Base-by-base conservation (phyloP, 768 basidiomycete species). In the Lactifluus volemus region DNA sequence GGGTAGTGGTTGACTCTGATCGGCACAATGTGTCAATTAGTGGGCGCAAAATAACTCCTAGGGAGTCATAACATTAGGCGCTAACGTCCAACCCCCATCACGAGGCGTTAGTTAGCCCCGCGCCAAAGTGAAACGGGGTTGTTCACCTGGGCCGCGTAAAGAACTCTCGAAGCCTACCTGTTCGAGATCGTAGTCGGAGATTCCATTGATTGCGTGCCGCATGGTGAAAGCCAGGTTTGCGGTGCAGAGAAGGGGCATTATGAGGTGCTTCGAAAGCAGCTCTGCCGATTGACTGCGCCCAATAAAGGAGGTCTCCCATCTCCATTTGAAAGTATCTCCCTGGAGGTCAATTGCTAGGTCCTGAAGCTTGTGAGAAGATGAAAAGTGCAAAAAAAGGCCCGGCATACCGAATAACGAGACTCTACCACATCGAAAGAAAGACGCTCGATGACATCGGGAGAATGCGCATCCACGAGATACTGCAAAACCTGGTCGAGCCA, bases 231-330 rank as follows among this genome's bases (percentile, higher is more conserved):
- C 80, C 64, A 89, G 72, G 70, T 89, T 83, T 60, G 79, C 84
- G 49, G 82, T 74, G 70, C 83, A 88, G 69, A 92, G 84, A 61
- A 91, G 77, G 7, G 89, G 89, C 62, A 85, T 75, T 63, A 91
- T 83, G 64, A 91, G 81, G 67, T 92, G 89, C 64, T 79, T 85
- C 62, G 89, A 91, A 54, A 92, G 77, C 57, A 89, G 75, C 53
- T 88, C 85, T 60, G 89, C 82, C 39, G 88, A 86, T 36, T 72
- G 67, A 70, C 77, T 84, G 69, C 83, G 75, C 8, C 88, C 86
- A 41, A 87, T 69, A 64, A 78, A 80, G 70, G 78, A 81, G 15
- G 84, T 79, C 71, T 91, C 87, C 89, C 89, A 92, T 74, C 80
- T 78, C 88, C 88, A 92, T 75, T 81, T 84, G 72, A 88, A 86